Base-by-base conservation (phyloP, 2,329 filamentous ascomycete species). In the Pseudofabraea citricarpa region DNA sequence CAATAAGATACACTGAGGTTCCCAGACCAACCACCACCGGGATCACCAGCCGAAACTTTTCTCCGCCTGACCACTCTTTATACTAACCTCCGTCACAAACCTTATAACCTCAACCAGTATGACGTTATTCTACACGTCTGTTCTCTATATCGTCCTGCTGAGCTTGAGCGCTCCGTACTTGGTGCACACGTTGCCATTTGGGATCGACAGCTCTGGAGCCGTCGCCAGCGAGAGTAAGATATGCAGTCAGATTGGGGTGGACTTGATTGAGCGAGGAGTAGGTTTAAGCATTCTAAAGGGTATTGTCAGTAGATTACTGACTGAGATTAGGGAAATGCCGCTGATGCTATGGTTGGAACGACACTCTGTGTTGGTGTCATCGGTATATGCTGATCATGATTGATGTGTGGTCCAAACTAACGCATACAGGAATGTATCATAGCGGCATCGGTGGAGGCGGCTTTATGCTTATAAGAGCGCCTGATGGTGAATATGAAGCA, bases 401-500 rank as follows among this genome's bases (percentile, higher is more conserved):
- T 16, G n/a, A n/a, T n/a, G n/a, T n/a, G n/a, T n/a, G n/a, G n/a
- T 15, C 15, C 10, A 22, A 22, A 16, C 44, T 54, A 20, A 49
- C 36, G 1, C 7, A 18, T 8, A n/a, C 24, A 73, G 71, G 76
- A 44, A 87, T 87, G 80, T 87, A 88, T 54, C 86, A 90, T 61
- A 79, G 77, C 31, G 90, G 91, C 13, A 85, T 96, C 46, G 90
- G 87, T 16, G 91, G 91, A 6, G 91, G 91, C 31, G 91, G 91
- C 2, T 97, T 97, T 66, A 86, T 90, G 75, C 72, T 95, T 5
- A 78, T 95, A 5, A 81, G 87, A 37, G 74, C 79, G 24, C 68
- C 78, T 13, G 71, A 87, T 46, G 89, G 89, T n/a, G 71, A 72
- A 15, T 94, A 90, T 59, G 89, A 95, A 59, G 83, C 83, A 46